Percentiles rank a stretch among this genome's conserved stretches.
These are phyloP conservation scores for Helianthus annuus DNA, from an alignment of 129 eudicot species.

Conservation along the genomic window DNA sequence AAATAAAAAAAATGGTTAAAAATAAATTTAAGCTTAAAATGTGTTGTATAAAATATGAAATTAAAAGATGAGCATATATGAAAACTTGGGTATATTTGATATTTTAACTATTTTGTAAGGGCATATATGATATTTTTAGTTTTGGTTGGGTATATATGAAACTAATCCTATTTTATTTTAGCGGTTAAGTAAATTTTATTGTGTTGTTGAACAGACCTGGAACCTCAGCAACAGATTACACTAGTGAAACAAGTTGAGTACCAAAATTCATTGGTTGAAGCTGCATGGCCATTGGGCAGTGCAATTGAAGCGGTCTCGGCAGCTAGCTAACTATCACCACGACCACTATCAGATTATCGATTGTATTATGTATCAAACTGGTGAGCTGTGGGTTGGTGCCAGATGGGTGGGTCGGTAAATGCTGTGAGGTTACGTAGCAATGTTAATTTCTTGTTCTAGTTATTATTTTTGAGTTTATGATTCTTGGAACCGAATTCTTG, in stretches of 20 bases:
- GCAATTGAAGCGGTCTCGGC: constrained; percentile 89
- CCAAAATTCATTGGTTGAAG: constrained; percentile 83
- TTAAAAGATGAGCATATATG: no score
- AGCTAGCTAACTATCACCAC: constrained; percentile 14
- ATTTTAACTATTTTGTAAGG: no score
- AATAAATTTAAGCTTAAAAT: no score
- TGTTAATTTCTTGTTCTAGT: constrained; percentile 4
- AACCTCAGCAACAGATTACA: constrained; percentile 69
- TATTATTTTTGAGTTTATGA: neutral
- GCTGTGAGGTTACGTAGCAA: constrained; percentile 11
- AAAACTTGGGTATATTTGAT: no score
- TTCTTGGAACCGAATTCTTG: constrained; percentile 1
- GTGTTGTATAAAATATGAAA: no score
- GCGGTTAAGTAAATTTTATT: neutral
- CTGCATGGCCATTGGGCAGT: constrained; percentile 99
- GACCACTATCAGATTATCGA: constrained; percentile 7
- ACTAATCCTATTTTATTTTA: no score
- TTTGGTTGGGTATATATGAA: no score
- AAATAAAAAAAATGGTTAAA: no score
- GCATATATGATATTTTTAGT: no score
- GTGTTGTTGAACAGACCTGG: constrained; percentile 53
- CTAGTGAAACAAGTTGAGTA: constrained; percentile 80
- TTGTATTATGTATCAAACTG: constrained; percentile 25
- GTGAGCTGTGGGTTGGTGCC: constrained; percentile 7
- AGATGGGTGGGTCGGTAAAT: constrained; percentile 24